Base-by-base conservation (phyloP, 495 filamentous ascomycete species). In the Penicillium roqueforti region DNA sequence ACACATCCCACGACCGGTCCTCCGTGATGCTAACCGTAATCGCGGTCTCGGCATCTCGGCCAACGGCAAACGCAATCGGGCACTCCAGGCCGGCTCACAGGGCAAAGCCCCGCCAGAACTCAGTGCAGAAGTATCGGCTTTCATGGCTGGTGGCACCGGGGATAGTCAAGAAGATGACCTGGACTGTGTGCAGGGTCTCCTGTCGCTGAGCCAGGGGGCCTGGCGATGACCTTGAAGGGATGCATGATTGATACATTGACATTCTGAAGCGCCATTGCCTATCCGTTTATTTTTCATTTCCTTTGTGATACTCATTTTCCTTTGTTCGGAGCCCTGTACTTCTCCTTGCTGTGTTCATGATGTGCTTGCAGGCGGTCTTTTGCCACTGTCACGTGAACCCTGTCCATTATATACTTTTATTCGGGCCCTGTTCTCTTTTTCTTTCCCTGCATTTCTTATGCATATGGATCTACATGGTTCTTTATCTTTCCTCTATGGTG, bases 171-270 rank as follows among this genome's bases (percentile, higher is more conserved):
- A 81, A 62, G 82, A 81, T 55, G 87, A 92, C 60, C 71, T 90
- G 61, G 88, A 91, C 65, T 89, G 87, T 54, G 81, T 92, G 25
- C 88, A 90, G 51, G 86, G 86, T 28, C 69, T 95, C 48, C 65
- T 95, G 43, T 87, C 84, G 23, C 72, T 95, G 50, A 91, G 83
- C 54, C 78, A 85, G 64, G 83, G 82, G 38, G 80, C 78, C 55
- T 85, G 83, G 83, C 67, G 72, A 59, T 85, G 60, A 54, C 43
- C n/a, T n/a, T n/a, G 46, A 34, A 53, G 43, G 37, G 26, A 36
- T 28, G n/a, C 38, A 50, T 34, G 42, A 40, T 45, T 40, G 23
- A 41, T 34, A 23, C 38, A 53, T 18, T 19, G 25, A 14, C 20
- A 49, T 51, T 39, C 22, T 36, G 10, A 46, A 22, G 20, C 34